Evolutionary conservation across 139 green algal species (phyloP).

Genomic region (Mesostigma viride): DNA sequence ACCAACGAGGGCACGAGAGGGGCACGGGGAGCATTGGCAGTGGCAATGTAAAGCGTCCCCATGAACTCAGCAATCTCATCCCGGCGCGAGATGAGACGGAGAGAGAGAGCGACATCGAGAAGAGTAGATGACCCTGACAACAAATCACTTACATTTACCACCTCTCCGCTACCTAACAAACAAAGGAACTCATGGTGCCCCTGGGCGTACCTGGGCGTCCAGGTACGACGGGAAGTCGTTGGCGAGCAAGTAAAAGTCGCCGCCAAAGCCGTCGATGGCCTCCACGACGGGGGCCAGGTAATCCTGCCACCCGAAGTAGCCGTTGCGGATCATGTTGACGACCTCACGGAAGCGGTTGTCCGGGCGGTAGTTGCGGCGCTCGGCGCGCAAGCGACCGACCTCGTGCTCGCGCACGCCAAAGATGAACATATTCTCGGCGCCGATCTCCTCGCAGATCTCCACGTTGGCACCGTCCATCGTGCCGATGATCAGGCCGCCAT

Average conservation of each 20-base stretch:
- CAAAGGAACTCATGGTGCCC: too few species aligned
- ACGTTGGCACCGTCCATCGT: conserved; percentile 98
- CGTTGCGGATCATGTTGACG: conserved; percentile 59
- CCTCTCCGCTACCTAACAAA: too few species aligned
- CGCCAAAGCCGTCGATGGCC: conserved; percentile 46
- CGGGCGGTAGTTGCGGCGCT: conserved; percentile 45
- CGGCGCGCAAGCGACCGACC: conserved; percentile 52
- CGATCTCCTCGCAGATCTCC: conserved; percentile 86
- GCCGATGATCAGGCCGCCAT: conserved; percentile 94
- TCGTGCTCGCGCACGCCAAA: conserved; percentile 58
- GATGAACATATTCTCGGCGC: conserved; percentile 73
- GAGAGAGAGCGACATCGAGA: too few species aligned
- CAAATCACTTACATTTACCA: too few species aligned
- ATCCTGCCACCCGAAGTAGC: conserved; percentile 87
- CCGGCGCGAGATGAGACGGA: too few species aligned
- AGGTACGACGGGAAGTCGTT: conserved; percentile 94
- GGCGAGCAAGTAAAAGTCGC: conserved; percentile 91
- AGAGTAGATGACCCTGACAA: too few species aligned
- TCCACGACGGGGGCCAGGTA: conserved; percentile 85
- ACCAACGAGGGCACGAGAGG: too few species aligned
- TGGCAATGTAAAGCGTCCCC: too few species aligned
- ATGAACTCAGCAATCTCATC: too few species aligned
- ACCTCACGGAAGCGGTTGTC: conserved; percentile 49
- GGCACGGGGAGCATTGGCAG: too few species aligned
- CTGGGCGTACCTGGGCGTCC: conserved; percentile 57